These are phyloP conservation scores for Alternaria metachromatica DNA, from an alignment of 2,329 filamentous ascomycete species.

Conservation along the genomic window DNA sequence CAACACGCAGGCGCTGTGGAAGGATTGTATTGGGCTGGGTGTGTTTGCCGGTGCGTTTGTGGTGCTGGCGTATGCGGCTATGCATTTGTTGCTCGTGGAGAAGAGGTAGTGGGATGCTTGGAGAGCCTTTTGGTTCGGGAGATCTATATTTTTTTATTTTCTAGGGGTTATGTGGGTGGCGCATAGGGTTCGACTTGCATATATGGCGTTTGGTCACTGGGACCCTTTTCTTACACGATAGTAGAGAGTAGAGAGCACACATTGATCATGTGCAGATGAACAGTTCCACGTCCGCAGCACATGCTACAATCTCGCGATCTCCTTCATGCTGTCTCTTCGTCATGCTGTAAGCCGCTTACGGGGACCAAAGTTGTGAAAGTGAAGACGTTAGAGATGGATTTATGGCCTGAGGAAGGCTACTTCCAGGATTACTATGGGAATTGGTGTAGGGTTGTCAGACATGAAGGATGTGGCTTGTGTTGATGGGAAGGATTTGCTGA, in stretches of 20 bases:
- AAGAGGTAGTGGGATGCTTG: constrained; percentile 63
- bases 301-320: neutral
- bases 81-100: constrained; percentile 94
- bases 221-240: neutral
- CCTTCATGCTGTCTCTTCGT: neutral
- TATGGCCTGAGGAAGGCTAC: too few species aligned
- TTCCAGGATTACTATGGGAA: too few species aligned
- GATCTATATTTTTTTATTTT: too few species aligned
- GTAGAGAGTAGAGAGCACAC: neutral
- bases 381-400: too few species aligned
- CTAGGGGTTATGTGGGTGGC: neutral
- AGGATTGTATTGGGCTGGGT: constrained; percentile 79
- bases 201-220: neutral
- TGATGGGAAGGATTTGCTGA: too few species aligned
- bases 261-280: neutral
- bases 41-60: constrained; percentile 85
- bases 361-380: too few species aligned
- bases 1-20: constrained; percentile 84
- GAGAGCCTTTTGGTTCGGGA: neutral
- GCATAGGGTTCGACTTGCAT: neutral
- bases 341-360: too few species aligned
- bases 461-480: too few species aligned
- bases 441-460: too few species aligned
- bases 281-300: neutral
- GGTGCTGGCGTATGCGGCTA: constrained; percentile 84